phyloP scores from a whole-genome alignment of 2,329 filamentous ascomycete genomes.

The Trichoderma asperellum region DNA sequence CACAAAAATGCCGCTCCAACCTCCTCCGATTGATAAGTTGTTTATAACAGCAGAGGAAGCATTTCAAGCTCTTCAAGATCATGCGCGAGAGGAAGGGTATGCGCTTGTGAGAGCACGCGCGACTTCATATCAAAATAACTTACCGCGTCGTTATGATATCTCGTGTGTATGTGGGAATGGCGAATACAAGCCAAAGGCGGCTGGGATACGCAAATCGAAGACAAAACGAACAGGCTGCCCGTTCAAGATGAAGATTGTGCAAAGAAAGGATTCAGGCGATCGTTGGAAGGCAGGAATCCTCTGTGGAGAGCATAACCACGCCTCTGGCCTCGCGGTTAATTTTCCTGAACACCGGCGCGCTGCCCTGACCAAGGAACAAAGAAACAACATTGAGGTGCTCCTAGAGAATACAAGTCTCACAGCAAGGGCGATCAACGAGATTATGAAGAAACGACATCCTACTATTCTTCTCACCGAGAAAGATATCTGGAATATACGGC shows the following conservation, averaged over 20 bases:
- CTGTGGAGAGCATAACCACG: background rate
- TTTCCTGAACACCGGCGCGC: background rate
- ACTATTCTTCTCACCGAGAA: constrained; percentile 6
- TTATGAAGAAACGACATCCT: background rate
- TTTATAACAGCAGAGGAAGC: constrained; percentile 7
- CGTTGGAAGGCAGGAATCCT: constrained; percentile 9
- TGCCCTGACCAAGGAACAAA: background rate
- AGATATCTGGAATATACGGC: constrained; percentile 2
- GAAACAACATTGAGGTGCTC: background rate
- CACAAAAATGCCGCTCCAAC: constrained; percentile 20
- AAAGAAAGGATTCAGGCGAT: constrained; percentile 6
- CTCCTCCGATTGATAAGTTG: constrained; percentile 3
- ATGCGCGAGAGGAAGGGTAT: constrained; percentile 12
- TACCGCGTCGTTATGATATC: constrained; percentile 19
- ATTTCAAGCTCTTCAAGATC: constrained; percentile 1
- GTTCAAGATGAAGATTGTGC: constrained; percentile 26
- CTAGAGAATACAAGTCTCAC: background rate
- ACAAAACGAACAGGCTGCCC: constrained; percentile 21
- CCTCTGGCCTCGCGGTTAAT: background rate
- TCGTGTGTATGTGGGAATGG: constrained; percentile 14
- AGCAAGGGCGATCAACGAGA: background rate
- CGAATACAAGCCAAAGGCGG: background rate
- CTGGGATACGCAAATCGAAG: background rate
- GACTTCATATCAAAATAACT: constrained; percentile 3
- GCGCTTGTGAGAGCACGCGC: constrained; percentile 17